Evolutionary conservation across 441 rosid genomes (phyloP), one percentile per base, ranked within the genome.

Genomic region (Gossypium gossypioides): DNA sequence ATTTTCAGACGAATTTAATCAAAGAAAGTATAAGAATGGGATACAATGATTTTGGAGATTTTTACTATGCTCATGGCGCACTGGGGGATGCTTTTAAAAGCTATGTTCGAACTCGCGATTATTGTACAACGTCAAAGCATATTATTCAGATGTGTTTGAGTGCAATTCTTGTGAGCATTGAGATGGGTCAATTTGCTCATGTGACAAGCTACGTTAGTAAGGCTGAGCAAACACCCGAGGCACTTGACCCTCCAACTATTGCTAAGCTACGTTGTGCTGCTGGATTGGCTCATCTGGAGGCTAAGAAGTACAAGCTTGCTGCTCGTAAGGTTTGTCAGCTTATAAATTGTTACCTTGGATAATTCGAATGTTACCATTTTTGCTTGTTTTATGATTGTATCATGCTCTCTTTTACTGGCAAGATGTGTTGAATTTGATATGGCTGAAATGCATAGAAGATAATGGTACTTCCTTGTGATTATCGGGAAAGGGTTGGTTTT

Each of bases 21-120:
- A 95, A 92, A 76, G 99, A 95, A 78, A 95, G 99, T 76, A 92
- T 92, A 68, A 86, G 99, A 76, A 95, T 95, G 99, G 99, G 98
- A n/a, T 91, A 88, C 75, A 92, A 95, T 81, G 99, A 95, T 81
- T 89, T 89, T 81, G 99, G 99, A 48, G 99, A 95, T 57, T 95
- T 92, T 79, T 83, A 91, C 78, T 95, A 92, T 82, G 86, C 96
- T 6, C 92, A 89, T 56, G 99, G 99, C 66, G 68, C 82, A 19
- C 92, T 92, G 3, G 90, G 87, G 16, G 99, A 95, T 52, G 89
- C 98, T 66, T 92, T 95, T 77, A 95, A 92, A 76, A 92, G 90
- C 73, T 95, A 86, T 77, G 83, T 89, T 21, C 88, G 96, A 4
- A 91, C 99, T 44, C 91, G 99, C 10, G 99, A 95, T 81, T 91